Evolutionary conservation across 345 rosid species (phyloP).

Genomic region (Arabidopsis thaliana): TAIR10.1 NC_003070.9:23216001-23216500

Average conservation of each 20-base stretch:
- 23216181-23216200: constrained; percentile 34
- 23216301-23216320: constrained; percentile 45
- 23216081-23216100: constrained; percentile 64
- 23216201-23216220: constrained; percentile 60
- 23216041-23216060: constrained; percentile 41
- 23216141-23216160: constrained; percentile 19
- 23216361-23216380: constrained; percentile 10
- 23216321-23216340: constrained; percentile 49
- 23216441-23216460: constrained; percentile 95
- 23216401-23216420: constrained; percentile 62
- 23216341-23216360: constrained; percentile 37
- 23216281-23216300: constrained; percentile 52
- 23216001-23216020: constrained; percentile 24
- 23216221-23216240: constrained; percentile 74
- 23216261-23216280: constrained; percentile 51
- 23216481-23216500: constrained; percentile 56
- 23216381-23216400: constrained; percentile 8
- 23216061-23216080: constrained; percentile 49
- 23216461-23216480: constrained; percentile 73
- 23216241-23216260: constrained; percentile 56
- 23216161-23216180: constrained; percentile 11
- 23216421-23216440: constrained; percentile 91
- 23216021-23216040: constrained; percentile 31
- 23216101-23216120: constrained; percentile 39
- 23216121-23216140: constrained; percentile 35